phyloP scores from a whole-genome alignment of 2,329 filamentous ascomycete genomes.

The Ceratocystis colombiana region DNA sequence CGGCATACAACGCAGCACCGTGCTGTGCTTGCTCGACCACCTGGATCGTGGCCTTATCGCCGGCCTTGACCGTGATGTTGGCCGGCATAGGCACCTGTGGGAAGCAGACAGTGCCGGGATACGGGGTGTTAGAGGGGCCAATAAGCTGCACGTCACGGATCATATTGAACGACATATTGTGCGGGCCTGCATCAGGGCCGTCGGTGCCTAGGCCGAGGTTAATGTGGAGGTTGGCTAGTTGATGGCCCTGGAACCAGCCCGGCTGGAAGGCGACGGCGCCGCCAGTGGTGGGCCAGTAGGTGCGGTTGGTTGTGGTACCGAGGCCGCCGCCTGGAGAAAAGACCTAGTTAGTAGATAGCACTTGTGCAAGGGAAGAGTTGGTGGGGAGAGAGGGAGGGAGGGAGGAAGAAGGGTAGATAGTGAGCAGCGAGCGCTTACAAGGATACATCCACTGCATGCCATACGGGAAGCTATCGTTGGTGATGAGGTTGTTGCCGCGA shows the following conservation, averaged over 20 bases:
- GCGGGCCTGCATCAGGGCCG: constrained; percentile 53
- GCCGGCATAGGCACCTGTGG: constrained; percentile 77
- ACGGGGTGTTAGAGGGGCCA: constrained; percentile 73
- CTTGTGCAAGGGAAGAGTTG: constrained; percentile 24
- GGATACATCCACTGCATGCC: constrained; percentile 96
- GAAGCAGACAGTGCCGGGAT: constrained; percentile 77
- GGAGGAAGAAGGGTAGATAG: not conserved
- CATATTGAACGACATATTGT: constrained; percentile 82
- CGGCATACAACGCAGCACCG: constrained; percentile 72
- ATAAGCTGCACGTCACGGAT: constrained; percentile 69
- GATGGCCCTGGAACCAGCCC: constrained; percentile 89
- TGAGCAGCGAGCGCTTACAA: constrained; percentile 50
- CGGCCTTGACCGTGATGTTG: constrained; percentile 58
- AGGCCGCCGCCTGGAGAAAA: constrained; percentile 65
- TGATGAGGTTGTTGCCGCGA: constrained; percentile 75
- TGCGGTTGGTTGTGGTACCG: constrained; percentile 66
- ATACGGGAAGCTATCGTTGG: constrained; percentile 68
- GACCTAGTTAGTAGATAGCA: constrained; percentile 1
- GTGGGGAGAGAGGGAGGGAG: constrained; percentile 5
- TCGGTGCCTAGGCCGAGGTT: constrained; percentile 77
- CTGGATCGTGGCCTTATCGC: constrained; percentile 88
- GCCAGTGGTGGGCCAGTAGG: constrained; percentile 79
- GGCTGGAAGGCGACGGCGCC: constrained; percentile 86
- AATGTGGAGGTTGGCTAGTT: constrained; percentile 72
- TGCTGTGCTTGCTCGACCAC: constrained; percentile 74